These are phyloP conservation scores for Jatropha curcas DNA, from an alignment of 345 rosid genomes.

Conservation along the genomic window DNA sequence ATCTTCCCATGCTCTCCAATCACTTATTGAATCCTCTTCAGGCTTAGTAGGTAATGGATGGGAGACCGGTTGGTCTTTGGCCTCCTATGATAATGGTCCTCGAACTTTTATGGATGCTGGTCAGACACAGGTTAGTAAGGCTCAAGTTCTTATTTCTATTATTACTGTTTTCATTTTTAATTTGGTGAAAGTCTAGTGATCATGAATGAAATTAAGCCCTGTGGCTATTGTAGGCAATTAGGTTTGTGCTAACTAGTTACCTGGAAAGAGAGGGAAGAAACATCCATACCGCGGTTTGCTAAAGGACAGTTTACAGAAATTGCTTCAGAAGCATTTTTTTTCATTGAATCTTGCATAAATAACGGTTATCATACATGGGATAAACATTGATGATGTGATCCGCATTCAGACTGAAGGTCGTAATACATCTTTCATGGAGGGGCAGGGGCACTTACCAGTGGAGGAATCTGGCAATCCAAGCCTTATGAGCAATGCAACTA, in stretches of 20 bases:
- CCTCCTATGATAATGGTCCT: conserved; percentile 44
- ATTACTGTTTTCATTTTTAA: no score
- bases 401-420: conserved; percentile 42
- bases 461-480: conserved; percentile 49
- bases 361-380: not conserved
- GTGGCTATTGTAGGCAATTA: not conserved
- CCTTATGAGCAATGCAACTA: conserved; percentile 53
- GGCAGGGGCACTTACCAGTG: conserved; percentile 27
- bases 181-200: not conserved
- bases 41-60: conserved; percentile 69
- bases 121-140: conserved; percentile 35
- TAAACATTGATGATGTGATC: conserved; percentile 5
- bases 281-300: not conserved
- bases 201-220: not conserved
- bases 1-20: conserved; percentile 69
- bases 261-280: not conserved
- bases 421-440: conserved; percentile 36
- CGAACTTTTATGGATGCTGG: conserved; percentile 38
- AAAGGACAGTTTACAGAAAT: not conserved
- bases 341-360: not conserved
- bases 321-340: not conserved
- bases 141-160: not conserved
- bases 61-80: conserved; percentile 97
- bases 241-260: not conserved
- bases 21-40: conserved; percentile 71